phyloP scores from a whole-genome alignment of 2,329 filamentous ascomycete species.

The Phoma herbarum region DNA sequence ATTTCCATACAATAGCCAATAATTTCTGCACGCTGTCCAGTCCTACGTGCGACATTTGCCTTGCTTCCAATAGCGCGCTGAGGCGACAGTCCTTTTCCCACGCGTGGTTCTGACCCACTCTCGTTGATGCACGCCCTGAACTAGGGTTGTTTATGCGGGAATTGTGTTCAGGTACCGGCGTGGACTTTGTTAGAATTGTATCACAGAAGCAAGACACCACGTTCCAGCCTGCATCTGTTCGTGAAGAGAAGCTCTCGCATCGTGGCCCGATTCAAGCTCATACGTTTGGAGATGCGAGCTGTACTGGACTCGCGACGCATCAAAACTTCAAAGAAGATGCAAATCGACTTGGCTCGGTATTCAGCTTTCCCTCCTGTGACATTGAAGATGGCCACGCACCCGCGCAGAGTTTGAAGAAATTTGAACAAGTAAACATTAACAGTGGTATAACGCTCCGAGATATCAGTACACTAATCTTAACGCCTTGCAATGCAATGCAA shows the following conservation, averaged over 20 bases:
- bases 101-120: slow-evolving; percentile 5
- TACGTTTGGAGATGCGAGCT: neutral
- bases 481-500: slow-evolving; percentile 32
- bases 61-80: neutral
- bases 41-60: neutral
- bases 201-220: no score
- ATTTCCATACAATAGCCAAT: slow-evolving; percentile 7
- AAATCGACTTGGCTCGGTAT: neutral
- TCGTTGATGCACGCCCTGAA: neutral
- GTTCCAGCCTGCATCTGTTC: neutral
- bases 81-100: neutral
- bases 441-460: slow-evolving; percentile 20
- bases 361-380: neutral
- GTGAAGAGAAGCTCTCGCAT: neutral
- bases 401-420: neutral
- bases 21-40: neutral
- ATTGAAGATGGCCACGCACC: neutral
- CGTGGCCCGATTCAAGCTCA: neutral
- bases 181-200: neutral
- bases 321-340: no score
- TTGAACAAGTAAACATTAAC: slow-evolving; percentile 17
- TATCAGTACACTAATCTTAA: slow-evolving; percentile 21
- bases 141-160: neutral
- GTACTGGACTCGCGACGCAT: no score
- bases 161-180: neutral